Evolutionary conservation across 2,329 filamentous ascomycete genomes (phyloP).

Genomic region (Ophiostoma piceae): DNA sequence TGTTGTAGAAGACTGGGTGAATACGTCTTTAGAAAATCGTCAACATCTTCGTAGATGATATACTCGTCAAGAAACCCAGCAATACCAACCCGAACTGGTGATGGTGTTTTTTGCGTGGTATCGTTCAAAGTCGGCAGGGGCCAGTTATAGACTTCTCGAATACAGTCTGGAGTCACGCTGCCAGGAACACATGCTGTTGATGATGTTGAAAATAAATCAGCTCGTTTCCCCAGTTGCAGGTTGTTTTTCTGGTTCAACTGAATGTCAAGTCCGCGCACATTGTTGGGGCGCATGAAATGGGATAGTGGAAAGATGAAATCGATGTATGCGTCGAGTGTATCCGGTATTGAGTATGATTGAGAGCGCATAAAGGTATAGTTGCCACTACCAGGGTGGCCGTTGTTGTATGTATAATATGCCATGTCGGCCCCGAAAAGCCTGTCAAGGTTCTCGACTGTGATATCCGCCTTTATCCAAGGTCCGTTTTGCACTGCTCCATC

Average conservation of each 20-base stretch:
- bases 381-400: slow-evolving; percentile 25
- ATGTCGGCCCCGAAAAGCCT: slow-evolving; percentile 41
- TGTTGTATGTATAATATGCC: slow-evolving; percentile 39
- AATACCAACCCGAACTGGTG: slow-evolving; percentile 41
- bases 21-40: slow-evolving; percentile 32
- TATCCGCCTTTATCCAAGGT: slow-evolving; percentile 42
- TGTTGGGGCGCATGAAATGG: slow-evolving; percentile 45
- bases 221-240: neutral
- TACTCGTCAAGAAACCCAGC: slow-evolving; percentile 48
- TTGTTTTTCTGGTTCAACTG: neutral
- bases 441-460: slow-evolving; percentile 39
- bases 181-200: slow-evolving; percentile 30
- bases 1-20: neutral
- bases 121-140: slow-evolving; percentile 14
- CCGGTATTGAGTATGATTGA: slow-evolving; percentile 42
- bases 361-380: slow-evolving; percentile 39
- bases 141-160: slow-evolving; percentile 45
- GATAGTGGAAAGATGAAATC: slow-evolving; percentile 46
- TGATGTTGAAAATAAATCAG: neutral
- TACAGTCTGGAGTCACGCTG: slow-evolving; percentile 38
- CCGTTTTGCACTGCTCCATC: slow-evolving; percentile 33
- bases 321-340: slow-evolving; percentile 37
- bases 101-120: slow-evolving; percentile 25
- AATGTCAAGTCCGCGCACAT: neutral
- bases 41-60: slow-evolving; percentile 41